Evolutionary conservation across 768 basidiomycete genomes (phyloP).

Genomic region (Pulveroboletus sp.): DNA sequence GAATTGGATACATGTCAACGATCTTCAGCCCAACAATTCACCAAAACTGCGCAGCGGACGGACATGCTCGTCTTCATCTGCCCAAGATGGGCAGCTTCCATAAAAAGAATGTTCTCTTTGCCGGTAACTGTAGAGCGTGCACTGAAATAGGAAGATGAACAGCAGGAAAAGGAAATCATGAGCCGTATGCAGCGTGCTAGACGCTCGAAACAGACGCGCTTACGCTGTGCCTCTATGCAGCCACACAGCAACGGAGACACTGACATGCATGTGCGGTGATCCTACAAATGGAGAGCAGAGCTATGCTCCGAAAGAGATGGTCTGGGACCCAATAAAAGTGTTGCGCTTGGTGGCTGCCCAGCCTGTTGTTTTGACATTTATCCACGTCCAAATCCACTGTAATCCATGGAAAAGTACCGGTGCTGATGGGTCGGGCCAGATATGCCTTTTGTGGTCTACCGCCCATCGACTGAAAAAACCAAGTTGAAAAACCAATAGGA

Average conservation of each 20-base stretch:
- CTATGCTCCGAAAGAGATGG: neutral
- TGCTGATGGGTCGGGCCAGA: too few species aligned
- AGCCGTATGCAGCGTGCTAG: neutral
- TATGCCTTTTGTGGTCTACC: neutral
- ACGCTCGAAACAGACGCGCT: neutral
- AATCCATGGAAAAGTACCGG: too few species aligned
- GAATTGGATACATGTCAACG: neutral
- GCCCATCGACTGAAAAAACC: slow-evolving; percentile 1
- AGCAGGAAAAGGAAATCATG: neutral
- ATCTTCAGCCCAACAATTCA: neutral
- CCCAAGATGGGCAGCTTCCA: neutral
- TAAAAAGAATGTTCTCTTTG: neutral
- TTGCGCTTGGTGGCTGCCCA: neutral
- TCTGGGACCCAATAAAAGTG: neutral
- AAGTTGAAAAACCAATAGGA: neutral
- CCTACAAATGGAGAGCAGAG: neutral
- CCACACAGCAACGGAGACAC: neutral
- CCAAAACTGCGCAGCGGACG: neutral
- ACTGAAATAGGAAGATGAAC: neutral
- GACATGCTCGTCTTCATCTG: neutral
- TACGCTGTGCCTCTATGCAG: neutral
- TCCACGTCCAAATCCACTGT: too few species aligned
- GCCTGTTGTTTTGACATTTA: neutral
- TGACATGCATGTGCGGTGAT: neutral
- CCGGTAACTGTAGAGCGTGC: neutral